Evolutionary conservation across 345 rosid genomes (phyloP), one percentile per base, ranked within the genome.

Genomic region (Diplotaxis tenuifolia): DNA sequence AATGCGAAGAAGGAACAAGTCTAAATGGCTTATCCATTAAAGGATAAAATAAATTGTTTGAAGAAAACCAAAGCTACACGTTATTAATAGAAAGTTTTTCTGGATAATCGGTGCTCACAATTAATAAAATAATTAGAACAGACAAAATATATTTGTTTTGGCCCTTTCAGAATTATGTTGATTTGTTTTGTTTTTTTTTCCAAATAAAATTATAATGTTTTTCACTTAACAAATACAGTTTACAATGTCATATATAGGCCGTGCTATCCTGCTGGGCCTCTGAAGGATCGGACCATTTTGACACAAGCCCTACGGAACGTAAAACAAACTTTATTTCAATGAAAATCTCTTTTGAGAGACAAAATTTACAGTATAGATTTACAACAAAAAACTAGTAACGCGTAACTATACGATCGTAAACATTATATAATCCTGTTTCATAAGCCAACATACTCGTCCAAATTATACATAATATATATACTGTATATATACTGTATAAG

Each of bases 1-100:
- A 77, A 72, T 59, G 76, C 76, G 69, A 71, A 71, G 73, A 71
- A 71, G 73, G 81, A 77, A 77, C 60, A 77, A 45, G 73, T 67
- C 81, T 72, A 52, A 77, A 27, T 77, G 72, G 67, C 25, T 58
- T 71, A 70, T 76, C 67, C 63, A 25, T 14, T 1, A 10, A 49
- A 18, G 42, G 12, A 21, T 21, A 9, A 65, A 56, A 29, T 19
- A 22, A 11, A 15, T 64, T 71, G 10, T 64, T 19, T 32, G 29
- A 65, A 52, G 36, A 66, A 16, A 65, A 65, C 68, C 69, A 72
- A 77, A 72, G 72, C 73, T 77, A 53, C 34, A 72, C n/a, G 81
- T 72, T 72, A 78, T 72, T 60, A 59, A 67, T 72, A 78, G 81
- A 72, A 61, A 66, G 27, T 3, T 53, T 29, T 29, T 71, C 73